phyloP scores from a whole-genome alignment of 2,329 filamentous ascomycete species.

The Stachybotrys chartarum region DNA sequence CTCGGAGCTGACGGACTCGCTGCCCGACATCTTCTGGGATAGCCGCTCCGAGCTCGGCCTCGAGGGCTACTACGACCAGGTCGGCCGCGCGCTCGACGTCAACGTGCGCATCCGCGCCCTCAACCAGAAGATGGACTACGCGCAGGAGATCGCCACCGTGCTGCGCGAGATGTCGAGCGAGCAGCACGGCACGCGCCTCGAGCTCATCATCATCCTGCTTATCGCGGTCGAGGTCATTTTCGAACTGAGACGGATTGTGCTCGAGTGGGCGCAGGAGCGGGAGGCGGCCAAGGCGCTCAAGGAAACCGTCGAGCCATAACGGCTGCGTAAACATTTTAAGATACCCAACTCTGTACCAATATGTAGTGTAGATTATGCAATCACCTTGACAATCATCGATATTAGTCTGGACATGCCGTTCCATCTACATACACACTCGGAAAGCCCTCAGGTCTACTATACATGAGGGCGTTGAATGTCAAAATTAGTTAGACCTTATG shows the following conservation, averaged over 20 bases:
- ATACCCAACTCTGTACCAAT: constrained; percentile 2
- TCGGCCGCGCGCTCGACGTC: constrained; percentile 84
- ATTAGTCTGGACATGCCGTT: too few relatives aligned
- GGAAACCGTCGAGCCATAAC: neutral
- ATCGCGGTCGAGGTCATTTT: constrained; percentile 91
- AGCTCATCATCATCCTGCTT: constrained; percentile 92
- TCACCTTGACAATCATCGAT: neutral
- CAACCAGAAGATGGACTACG: constrained; percentile 98
- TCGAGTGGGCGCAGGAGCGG: constrained; percentile 44
- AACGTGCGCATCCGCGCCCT: constrained; percentile 82
- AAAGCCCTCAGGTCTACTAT: too few relatives aligned
- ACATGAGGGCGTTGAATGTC: too few relatives aligned
- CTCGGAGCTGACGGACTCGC: constrained; percentile 88
- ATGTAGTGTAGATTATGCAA: neutral
- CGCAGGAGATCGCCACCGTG: constrained; percentile 87
- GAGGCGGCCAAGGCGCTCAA: constrained; percentile 10
- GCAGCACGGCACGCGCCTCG: constrained; percentile 78
- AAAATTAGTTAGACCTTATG: neutral
- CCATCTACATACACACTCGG: too few relatives aligned
- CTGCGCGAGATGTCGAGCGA: constrained; percentile 83
- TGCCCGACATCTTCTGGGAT: constrained; percentile 98
- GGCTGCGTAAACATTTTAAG: neutral
- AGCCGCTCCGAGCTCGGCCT: constrained; percentile 79
- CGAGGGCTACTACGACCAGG: constrained; percentile 91
- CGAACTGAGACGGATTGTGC: constrained; percentile 68